Conservation (phyloP, 2,329 filamentous ascomycete species). For the Verticillium nubilum region DNA sequence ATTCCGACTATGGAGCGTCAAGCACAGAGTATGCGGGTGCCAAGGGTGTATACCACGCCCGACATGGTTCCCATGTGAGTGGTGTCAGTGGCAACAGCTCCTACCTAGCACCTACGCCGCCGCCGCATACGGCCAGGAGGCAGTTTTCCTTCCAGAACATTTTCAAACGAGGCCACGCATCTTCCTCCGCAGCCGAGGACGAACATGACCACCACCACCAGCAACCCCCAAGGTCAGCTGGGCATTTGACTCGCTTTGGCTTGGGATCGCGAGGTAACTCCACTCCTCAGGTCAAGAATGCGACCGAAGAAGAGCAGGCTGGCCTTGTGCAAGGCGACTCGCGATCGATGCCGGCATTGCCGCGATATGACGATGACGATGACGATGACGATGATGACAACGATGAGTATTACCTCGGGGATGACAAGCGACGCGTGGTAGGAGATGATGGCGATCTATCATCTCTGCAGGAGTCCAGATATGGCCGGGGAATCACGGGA, state of each 20-base stretch:
- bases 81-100: conserved; percentile 35
- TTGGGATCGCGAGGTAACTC: conserved; percentile 31
- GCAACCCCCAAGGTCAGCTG: conserved; percentile 8
- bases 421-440: conserved; percentile 15
- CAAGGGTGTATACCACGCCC: conserved; percentile 28
- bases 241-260: conserved; percentile 10
- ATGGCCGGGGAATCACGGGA: conserved; percentile 35
- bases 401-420: conserved; percentile 18
- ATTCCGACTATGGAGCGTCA: conserved; percentile 22
- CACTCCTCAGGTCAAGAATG: conserved; percentile 39
- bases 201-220: conserved; percentile 17
- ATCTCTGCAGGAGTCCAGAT: conserved; percentile 20
- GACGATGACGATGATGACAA: conserved; percentile 27
- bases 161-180: conserved; percentile 53
- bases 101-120: conserved; percentile 51
- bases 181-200: conserved; percentile 16
- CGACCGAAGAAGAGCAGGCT: conserved; percentile 76
- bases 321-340: conserved; percentile 76
- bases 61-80: conserved; percentile 31
- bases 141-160: conserved; percentile 93
- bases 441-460: neutral
- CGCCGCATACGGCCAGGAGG: conserved; percentile 57
- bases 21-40: conserved; percentile 44
- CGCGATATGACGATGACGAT: conserved; percentile 29
- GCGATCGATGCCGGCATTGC: conserved; percentile 25